Conservation (phyloP, 805 yeast species). For the Tetrapisispora iriomotensis region DNA sequence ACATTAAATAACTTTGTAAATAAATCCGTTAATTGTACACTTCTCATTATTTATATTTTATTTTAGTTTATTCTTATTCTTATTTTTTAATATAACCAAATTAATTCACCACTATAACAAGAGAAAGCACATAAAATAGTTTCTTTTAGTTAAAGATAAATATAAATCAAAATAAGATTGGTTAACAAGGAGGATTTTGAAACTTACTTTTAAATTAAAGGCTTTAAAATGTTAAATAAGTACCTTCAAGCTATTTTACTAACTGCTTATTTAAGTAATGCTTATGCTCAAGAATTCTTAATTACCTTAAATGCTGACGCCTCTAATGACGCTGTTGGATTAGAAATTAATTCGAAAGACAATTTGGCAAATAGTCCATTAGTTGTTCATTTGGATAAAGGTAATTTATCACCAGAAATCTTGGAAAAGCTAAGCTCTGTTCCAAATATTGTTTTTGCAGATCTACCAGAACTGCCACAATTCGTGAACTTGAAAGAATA, state of each 20-base stretch:
- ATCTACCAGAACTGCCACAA: conserved; percentile 22
- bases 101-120: background rate
- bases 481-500: conserved; percentile 20
- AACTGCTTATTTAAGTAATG: background rate
- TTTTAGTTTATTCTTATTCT: background rate
- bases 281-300: background rate
- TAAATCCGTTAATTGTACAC: too few relatives aligned
- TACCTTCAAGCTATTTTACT: background rate
- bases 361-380: conserved; percentile 13
- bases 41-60: too few relatives aligned
- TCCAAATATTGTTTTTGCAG: conserved; percentile 21
- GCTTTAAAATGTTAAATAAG: conserved; percentile 1
- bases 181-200: too few relatives aligned
- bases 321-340: background rate
- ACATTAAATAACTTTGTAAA: too few relatives aligned
- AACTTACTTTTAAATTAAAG: too few relatives aligned
- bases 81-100: background rate
- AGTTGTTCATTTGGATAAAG: conserved; percentile 12
- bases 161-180: too few relatives aligned
- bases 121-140: background rate
- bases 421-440: conserved; percentile 13
- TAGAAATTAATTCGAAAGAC: conserved; percentile 7
- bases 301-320: conserved; percentile 13
- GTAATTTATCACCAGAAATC: conserved; percentile 15
- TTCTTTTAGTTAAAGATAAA: conserved; percentile 1